Evolutionary conservation across 768 basidiomycete species (phyloP).

Genomic region (Boletus bicolor): DNA sequence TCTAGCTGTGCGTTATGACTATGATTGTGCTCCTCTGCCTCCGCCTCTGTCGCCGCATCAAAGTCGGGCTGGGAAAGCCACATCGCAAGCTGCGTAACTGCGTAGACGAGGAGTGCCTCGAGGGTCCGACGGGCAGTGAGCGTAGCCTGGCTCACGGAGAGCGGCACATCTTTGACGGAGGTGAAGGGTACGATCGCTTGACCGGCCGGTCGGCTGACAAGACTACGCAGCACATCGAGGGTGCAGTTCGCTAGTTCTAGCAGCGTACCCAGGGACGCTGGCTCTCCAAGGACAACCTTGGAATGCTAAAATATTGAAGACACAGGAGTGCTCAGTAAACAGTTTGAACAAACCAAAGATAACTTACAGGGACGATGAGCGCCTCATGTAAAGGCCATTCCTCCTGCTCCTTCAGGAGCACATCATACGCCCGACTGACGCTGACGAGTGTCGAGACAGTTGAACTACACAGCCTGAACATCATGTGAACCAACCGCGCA

Average conservation of each 20-base stretch:
- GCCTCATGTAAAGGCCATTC: slow-evolving; percentile 73
- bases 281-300: slow-evolving; percentile 78
- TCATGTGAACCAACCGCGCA: slow-evolving; percentile 63
- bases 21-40: slow-evolving; percentile 41
- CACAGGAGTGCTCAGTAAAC: background rate
- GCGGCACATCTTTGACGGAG: slow-evolving; percentile 31
- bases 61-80: slow-evolving; percentile 75
- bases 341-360: background rate
- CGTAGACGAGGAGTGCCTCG: slow-evolving; percentile 67
- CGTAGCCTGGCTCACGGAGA: slow-evolving; percentile 56
- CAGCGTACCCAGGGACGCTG: slow-evolving; percentile 81
- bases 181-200: slow-evolving; percentile 45
- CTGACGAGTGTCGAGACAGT: slow-evolving; percentile 67
- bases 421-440: slow-evolving; percentile 65
- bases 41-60: slow-evolving; percentile 44
- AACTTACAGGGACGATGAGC: slow-evolving; percentile 68
- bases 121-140: slow-evolving; percentile 57
- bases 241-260: slow-evolving; percentile 81
- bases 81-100: slow-evolving; percentile 73
- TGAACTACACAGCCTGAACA: slow-evolving; percentile 69
- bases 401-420: slow-evolving; percentile 60
- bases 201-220: slow-evolving; percentile 58
- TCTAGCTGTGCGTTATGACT: slow-evolving; percentile 17
- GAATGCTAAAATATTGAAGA: slow-evolving; percentile 54
- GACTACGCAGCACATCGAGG: slow-evolving; percentile 67